Evolutionary conservation across 2,329 filamentous ascomycete species (phyloP).

Genomic region (Claviceps digitariae): DNA sequence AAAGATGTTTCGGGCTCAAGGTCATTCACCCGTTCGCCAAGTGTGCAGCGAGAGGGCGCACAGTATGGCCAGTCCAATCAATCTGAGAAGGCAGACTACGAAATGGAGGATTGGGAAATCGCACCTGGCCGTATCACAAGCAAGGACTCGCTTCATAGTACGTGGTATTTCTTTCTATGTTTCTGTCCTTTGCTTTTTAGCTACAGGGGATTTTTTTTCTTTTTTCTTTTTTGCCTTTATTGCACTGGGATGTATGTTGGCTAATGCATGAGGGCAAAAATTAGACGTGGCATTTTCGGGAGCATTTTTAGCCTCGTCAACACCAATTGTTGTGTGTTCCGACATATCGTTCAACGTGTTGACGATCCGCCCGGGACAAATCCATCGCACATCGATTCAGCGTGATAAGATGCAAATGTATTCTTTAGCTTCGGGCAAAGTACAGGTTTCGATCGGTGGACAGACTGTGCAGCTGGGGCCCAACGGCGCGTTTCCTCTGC

Average conservation of each 20-base stretch:
- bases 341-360: slow-evolving; percentile 28
- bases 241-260: no score
- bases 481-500: slow-evolving; percentile 31
- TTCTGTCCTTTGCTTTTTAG: no score
- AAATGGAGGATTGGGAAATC: slow-evolving; percentile 18
- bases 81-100: slow-evolving; percentile 1
- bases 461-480: slow-evolving; percentile 27
- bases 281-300: slow-evolving; percentile 31
- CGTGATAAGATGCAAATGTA: slow-evolving; percentile 22
- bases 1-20: neutral
- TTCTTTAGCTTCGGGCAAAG: slow-evolving; percentile 27
- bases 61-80: neutral
- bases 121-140: slow-evolving; percentile 27
- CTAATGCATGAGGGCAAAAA: neutral
- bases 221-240: no score
- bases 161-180: slow-evolving; percentile 8
- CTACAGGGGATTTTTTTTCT: neutral
- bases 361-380: slow-evolving; percentile 25
- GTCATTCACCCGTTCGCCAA: neutral
- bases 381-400: slow-evolving; percentile 17
- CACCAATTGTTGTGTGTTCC: slow-evolving; percentile 22
- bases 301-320: slow-evolving; percentile 24
- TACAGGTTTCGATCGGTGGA: slow-evolving; percentile 23
- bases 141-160: slow-evolving; percentile 20
- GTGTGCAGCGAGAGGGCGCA: neutral